Evolutionary conservation across 768 basidiomycete species (phyloP).

Genomic region (Baorangia bicolor): DNA sequence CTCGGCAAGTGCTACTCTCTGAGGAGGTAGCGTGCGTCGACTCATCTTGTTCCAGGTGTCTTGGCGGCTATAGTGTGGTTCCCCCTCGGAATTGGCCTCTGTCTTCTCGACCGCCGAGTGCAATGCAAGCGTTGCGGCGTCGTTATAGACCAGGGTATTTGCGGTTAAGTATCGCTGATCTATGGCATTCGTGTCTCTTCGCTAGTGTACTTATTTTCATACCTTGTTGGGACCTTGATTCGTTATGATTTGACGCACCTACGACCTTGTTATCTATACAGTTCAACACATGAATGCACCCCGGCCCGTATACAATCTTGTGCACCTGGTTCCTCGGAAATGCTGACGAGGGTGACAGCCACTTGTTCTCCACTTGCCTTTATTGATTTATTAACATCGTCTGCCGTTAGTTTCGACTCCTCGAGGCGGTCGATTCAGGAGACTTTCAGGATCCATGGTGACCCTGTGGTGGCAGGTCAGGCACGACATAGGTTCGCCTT

Average conservation of each 20-base stretch:
- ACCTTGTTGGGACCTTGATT: neutral
- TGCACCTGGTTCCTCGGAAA: neutral
- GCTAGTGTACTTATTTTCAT: neutral
- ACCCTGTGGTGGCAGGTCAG: neutral
- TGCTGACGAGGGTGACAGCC: neutral
- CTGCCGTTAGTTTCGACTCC: neutral
- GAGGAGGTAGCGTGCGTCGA: neutral
- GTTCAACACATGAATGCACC: conserved; percentile 2
- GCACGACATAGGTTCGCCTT: neutral
- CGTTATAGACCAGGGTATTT: conserved; percentile 39
- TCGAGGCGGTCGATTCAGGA: neutral
- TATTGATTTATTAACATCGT: neutral
- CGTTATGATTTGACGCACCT: neutral
- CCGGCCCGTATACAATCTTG: neutral
- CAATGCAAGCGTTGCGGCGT: conserved; percentile 55
- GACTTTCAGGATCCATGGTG: neutral
- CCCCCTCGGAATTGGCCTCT: conserved; percentile 76
- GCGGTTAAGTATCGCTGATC: conserved; percentile 17
- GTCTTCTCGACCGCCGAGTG: conserved; percentile 71
- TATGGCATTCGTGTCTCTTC: neutral
- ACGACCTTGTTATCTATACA: conserved; percentile 19
- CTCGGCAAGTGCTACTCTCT: conserved; percentile 49
- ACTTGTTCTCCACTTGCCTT: neutral
- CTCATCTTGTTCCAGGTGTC: conserved; percentile 47
- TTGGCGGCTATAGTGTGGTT: conserved; percentile 87